A percentile compares a stretch with the other conserved stretches of the same genome.
Evolutionary conservation across 2,329 filamentous ascomycete genomes (phyloP).

Genomic region (Keithomyces neogunnii): DNA sequence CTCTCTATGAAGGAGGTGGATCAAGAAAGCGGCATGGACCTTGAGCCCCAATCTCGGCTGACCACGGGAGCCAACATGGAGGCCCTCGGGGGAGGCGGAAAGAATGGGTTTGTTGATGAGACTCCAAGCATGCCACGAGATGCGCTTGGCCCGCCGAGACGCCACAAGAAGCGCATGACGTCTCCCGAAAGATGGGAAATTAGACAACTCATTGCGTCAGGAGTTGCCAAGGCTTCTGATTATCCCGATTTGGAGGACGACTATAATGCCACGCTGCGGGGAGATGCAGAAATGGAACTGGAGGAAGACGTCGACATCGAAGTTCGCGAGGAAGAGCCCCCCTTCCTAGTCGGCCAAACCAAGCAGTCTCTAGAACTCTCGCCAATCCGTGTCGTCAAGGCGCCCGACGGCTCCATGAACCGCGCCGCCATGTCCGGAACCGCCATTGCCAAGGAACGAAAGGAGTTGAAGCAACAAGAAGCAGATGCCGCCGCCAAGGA

Average conservation of each 20-base stretch:
- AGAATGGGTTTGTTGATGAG: constrained; percentile 48
- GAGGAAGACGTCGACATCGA: constrained; percentile 98
- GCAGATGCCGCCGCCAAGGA: constrained; percentile 66
- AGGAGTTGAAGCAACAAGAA: constrained; percentile 84
- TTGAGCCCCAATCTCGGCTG: constrained; percentile 69
- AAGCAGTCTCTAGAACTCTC: constrained; percentile 93
- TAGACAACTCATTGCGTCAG: constrained; percentile 88
- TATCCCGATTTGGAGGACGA: constrained; percentile 94
- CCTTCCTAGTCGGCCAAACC: constrained; percentile 90
- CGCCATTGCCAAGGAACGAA: constrained; percentile 76
- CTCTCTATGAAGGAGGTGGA: constrained; percentile 98
- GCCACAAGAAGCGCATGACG: constrained; percentile 84
- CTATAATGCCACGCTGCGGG: constrained; percentile 78
- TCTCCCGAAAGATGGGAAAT: constrained; percentile 98
- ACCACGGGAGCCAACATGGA: constrained; percentile 88
- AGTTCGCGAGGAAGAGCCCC: constrained; percentile 90
- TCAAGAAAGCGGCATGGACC: constrained; percentile 75
- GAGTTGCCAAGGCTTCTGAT: constrained; percentile 84
- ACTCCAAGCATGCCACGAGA: constrained; percentile 22
- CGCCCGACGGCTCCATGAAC: constrained; percentile 96
- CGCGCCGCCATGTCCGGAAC: constrained; percentile 92
- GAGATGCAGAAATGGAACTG: constrained; percentile 80
- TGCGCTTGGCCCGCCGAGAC: constrained; percentile 36
- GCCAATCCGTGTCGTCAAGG: constrained; percentile 93
- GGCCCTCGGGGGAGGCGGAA: constrained; percentile 57